Base-by-base conservation (phyloP, 176 grass and related monocot genomes). In the Thalia dealbata region DNA sequence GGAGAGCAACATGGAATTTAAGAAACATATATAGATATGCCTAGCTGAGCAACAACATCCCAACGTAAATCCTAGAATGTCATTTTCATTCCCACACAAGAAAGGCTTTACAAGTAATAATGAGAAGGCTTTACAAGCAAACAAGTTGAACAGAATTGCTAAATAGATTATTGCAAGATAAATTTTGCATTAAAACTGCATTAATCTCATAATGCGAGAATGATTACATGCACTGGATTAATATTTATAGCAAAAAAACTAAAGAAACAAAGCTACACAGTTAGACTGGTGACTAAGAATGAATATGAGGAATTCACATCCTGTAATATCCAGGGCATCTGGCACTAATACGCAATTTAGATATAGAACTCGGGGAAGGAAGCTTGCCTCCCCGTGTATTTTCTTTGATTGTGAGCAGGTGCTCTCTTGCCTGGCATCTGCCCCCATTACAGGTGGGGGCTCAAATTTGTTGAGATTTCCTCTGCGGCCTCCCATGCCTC, bases 381-480 rank as follows among this genome's bases (percentile, higher is more conserved):
- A 70, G 41, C 81, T 86, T 88, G 92, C 95, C 61, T 85, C 87
- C 72, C 66, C 48, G 46, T 86, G 80, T 54, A 89, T 86, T 83
- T 81, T 92, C 51, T 78, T 80, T 60, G 70, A 78, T 77, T 74
- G 30, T 67, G 87, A 78, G 71, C 71, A 64, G 11, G 81, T 81
- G 61, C 71, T 76, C 27, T 70, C 86, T 84, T 96, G 80, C 26
- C 81, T 52, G 59, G 81, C 71, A 19, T 74, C 83, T 46, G n/a
- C 52, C 26, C 85, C 84, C 46, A 50, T 41, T 50, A 18, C 69
- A 16, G 23, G 69, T 71, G 46, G 30, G 41, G 15, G 28, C 30
- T 41, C 30, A 10, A 29, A 38, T 67, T 9, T 38, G 38, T n/a
- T 43, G 65, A 23, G 45, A 48, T 28, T 56, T 41, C 50, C 48